Conservation (phyloP, 495 filamentous ascomycete genomes). For the Podospora conica region DNA sequence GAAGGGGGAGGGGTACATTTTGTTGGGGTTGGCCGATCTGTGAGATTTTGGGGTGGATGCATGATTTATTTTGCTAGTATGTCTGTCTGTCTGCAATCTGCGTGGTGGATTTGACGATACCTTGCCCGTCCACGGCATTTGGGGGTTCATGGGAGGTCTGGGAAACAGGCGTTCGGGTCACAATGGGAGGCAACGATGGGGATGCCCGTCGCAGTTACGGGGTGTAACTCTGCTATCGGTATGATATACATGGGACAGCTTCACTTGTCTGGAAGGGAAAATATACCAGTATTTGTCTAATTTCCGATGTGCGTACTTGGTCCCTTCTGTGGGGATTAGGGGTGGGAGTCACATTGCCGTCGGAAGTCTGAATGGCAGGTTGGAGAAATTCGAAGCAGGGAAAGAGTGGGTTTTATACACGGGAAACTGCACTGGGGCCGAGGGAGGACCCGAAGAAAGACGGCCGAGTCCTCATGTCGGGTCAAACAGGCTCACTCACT, state of each 20-base stretch:
- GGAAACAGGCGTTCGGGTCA: conserved; percentile 6
- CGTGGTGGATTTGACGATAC: conserved; percentile 1
- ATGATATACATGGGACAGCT: not conserved
- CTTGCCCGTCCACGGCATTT: not conserved
- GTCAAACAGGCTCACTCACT: no score
- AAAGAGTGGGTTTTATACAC: no score
- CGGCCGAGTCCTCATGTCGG: no score
- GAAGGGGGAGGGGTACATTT: not conserved
- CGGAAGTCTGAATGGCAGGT: no score
- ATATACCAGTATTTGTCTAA: not conserved
- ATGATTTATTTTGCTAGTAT: not conserved
- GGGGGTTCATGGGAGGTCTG: not conserved
- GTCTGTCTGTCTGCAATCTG: not conserved
- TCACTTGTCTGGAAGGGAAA: not conserved
- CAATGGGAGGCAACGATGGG: not conserved
- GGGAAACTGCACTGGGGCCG: no score
- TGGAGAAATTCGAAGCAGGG: no score
- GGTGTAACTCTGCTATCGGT: not conserved
- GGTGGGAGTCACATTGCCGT: no score
- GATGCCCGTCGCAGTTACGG: not conserved
- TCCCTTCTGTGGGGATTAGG: no score
- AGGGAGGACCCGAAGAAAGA: no score
- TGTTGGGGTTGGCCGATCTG: not conserved
- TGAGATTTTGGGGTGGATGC: conserved; percentile 5
- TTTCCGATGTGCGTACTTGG: no score